phyloP scores from a whole-genome alignment of 768 basidiomycete species.

The Pleurotus salmoneostramineus region DNA sequence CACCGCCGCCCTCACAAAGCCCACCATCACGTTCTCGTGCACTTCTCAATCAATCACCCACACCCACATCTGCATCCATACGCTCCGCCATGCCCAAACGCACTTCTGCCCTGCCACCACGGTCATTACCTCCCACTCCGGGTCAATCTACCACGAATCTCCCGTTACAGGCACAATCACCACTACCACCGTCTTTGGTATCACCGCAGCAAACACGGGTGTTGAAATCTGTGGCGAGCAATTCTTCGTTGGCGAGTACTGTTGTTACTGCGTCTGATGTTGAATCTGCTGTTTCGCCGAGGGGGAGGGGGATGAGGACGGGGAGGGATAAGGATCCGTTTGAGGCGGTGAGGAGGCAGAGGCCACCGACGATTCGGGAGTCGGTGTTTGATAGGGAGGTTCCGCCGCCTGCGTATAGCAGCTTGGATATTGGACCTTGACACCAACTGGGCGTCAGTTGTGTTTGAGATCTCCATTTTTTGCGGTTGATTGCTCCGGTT shows the following conservation, averaged over 20 bases:
- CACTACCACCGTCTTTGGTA: background rate
- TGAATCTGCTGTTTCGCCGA: background rate
- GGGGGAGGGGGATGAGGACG: background rate
- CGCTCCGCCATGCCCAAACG: background rate
- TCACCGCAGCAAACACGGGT: background rate
- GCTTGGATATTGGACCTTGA: background rate
- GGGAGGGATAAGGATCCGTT: background rate
- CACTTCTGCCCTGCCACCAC: background rate
- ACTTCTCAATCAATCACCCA: background rate
- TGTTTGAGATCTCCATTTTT: too few relatives aligned
- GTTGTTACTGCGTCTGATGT: background rate
- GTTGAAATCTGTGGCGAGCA: background rate
- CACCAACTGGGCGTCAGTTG: background rate
- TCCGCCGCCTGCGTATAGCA: slow-evolving; percentile 5
- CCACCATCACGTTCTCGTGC: background rate
- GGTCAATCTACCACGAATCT: background rate
- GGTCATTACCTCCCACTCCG: slow-evolving; percentile 2
- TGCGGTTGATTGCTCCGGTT: too few relatives aligned
- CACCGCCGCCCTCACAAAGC: slow-evolving; percentile 2
- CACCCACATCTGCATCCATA: background rate
- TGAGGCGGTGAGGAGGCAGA: background rate
- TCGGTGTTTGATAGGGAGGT: slow-evolving; percentile 4
- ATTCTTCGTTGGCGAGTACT: background rate
- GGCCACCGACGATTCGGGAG: slow-evolving; percentile 5
- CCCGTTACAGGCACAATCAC: background rate